Conservation (phyloP, 2,329 filamentous ascomycete genomes). For the Trichoderma asperellum region DNA sequence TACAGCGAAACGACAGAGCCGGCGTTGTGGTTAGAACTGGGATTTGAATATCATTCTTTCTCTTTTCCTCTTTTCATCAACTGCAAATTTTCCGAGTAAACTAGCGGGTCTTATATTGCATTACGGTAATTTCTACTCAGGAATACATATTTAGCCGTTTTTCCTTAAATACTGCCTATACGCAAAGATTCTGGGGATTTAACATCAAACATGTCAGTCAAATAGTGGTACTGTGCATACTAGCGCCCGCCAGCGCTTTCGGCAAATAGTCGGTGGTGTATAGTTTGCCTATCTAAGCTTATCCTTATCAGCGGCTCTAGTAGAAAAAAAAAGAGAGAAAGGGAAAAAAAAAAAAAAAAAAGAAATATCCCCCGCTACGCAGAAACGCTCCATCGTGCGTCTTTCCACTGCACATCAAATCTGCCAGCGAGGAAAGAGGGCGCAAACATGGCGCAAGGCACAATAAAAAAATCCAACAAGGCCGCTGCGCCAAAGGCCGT, state of each 20-base stretch:
- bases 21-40: slow-evolving; percentile 25
- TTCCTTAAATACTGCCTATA: not conserved
- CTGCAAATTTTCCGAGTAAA: not conserved
- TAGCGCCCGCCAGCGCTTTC: not conserved
- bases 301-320: slow-evolving; percentile 7
- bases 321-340: not conserved
- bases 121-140: not conserved
- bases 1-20: slow-evolving; percentile 8
- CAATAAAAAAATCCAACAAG: slow-evolving; percentile 52
- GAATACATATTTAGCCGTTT: not conserved
- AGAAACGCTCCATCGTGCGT: not conserved
- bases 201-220: not conserved
- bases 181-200: not conserved
- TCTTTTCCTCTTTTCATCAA: not conserved
- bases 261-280: not conserved
- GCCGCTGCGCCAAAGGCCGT: slow-evolving; percentile 47
- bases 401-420: not conserved
- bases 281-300: slow-evolving; percentile 4
- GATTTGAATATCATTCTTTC: not conserved
- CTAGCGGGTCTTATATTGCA: not conserved
- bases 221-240: too few species aligned
- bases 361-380: not conserved
- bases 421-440: not conserved
- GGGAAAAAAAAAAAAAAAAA: not conserved
- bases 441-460: slow-evolving; percentile 58